phyloP scores from a whole-genome alignment of 306 rosid species.

The Fragaria nilgerrensis region DNA sequence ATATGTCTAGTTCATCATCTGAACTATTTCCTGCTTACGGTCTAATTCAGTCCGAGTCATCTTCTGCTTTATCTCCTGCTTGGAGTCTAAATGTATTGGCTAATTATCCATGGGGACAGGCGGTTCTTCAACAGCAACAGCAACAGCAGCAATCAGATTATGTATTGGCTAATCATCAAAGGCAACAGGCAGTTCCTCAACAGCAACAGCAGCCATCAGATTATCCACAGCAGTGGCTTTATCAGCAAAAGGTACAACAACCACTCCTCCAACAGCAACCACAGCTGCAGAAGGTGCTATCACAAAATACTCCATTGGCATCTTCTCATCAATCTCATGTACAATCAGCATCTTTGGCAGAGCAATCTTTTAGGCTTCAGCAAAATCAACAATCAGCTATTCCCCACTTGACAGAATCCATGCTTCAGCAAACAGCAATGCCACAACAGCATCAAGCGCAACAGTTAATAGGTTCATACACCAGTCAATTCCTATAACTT shows the following conservation, averaged over 20 bases:
- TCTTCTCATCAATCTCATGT: conserved; percentile 73
- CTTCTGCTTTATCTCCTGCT: not conserved
- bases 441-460: conserved; percentile 53
- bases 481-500: conserved; percentile 27
- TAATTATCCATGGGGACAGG: no score
- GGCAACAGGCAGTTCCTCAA: no score
- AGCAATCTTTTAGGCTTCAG: conserved; percentile 57
- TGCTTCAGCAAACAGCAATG: conserved; percentile 68
- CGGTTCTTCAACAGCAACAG: no score
- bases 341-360: conserved; percentile 44
- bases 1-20: not conserved
- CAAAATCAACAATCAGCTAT: conserved; percentile 64
- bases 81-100: not conserved
- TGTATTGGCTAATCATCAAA: no score
- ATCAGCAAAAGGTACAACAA: no score
- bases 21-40: not conserved
- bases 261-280: no score
- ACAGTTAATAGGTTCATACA: conserved; percentile 52
- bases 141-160: no score
- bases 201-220: no score
- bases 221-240: no score
- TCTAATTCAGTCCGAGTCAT: not conserved
- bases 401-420: conserved; percentile 64
- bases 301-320: no score
- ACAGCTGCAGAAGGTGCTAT: no score